Evolutionary conservation across 371 early-diverging fungal genomes (phyloP).

Genomic region (Apophysomyces elegans): DNA sequence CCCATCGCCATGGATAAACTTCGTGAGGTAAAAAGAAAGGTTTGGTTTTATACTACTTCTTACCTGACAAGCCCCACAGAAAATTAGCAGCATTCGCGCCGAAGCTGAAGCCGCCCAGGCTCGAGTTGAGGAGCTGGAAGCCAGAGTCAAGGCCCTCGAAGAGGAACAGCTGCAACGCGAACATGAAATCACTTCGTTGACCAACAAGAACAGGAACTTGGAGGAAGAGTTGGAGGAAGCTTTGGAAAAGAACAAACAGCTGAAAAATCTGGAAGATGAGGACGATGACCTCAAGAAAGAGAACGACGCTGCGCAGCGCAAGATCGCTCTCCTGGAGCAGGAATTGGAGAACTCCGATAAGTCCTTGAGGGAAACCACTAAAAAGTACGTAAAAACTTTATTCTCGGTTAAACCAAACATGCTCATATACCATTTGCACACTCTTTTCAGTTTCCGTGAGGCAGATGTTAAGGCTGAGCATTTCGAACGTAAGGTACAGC

Average conservation of each 20-base stretch:
- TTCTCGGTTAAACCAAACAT: not conserved
- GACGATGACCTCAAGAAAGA: constrained; percentile 68
- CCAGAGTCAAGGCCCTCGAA: constrained; percentile 60
- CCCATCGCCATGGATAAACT: constrained; percentile 39
- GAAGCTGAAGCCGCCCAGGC: constrained; percentile 74
- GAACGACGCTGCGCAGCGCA: constrained; percentile 66
- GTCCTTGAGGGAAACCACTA: constrained; percentile 67
- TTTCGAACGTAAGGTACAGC: constrained; percentile 79
- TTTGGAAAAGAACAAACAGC: constrained; percentile 62
- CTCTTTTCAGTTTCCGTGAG: constrained; percentile 62
- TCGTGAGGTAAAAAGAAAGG: constrained; percentile 35
- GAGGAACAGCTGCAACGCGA: constrained; percentile 67
- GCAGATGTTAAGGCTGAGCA: constrained; percentile 83
- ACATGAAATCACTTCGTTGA: constrained; percentile 71
- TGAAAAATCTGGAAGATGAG: constrained; percentile 65
- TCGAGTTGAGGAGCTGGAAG: constrained; percentile 68
- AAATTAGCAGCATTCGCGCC: constrained; percentile 66
- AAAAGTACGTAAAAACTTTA: constrained; percentile 55
- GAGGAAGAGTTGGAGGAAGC: constrained; percentile 70
- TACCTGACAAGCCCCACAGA: constrained; percentile 44
- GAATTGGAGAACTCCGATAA: constrained; percentile 71
- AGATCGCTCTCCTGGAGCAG: constrained; percentile 67
- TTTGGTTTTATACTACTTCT: not conserved
- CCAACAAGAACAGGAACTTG: constrained; percentile 64
- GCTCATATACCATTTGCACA: not conserved